phyloP scores from a whole-genome alignment of 2,329 filamentous ascomycete genomes.

The Ilyonectria sp. region DNA sequence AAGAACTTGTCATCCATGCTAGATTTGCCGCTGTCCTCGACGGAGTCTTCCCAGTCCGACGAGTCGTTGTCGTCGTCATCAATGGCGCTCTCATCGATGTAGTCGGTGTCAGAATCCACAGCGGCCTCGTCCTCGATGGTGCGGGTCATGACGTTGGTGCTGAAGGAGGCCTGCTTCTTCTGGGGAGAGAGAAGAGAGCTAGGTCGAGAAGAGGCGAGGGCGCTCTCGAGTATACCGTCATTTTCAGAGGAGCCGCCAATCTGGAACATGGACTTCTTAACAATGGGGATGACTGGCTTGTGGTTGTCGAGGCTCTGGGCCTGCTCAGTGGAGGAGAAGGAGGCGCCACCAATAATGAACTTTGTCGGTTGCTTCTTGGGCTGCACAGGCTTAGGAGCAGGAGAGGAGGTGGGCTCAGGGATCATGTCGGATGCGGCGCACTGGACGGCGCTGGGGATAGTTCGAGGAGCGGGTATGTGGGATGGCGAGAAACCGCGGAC shows the following conservation, averaged over 20 bases:
- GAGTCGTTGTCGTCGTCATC: slow-evolving; percentile 78
- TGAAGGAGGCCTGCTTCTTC: slow-evolving; percentile 89
- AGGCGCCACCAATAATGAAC: slow-evolving; percentile 80
- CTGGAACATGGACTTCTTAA: slow-evolving; percentile 64
- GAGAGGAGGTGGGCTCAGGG: slow-evolving; percentile 72
- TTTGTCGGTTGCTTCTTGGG: slow-evolving; percentile 73
- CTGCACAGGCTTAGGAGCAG: slow-evolving; percentile 76
- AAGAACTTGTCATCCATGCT: slow-evolving; percentile 89
- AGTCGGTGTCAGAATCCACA: slow-evolving; percentile 74
- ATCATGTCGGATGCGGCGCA: slow-evolving; percentile 69
- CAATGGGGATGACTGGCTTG: slow-evolving; percentile 48
- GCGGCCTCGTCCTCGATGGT: slow-evolving; percentile 72
- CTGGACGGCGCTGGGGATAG: slow-evolving; percentile 66
- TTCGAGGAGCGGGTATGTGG: no score
- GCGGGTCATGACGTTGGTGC: slow-evolving; percentile 79
- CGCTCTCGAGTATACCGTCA: slow-evolving; percentile 79
- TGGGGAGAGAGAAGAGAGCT: slow-evolving; percentile 58
- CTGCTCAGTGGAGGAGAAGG: slow-evolving; percentile 80
- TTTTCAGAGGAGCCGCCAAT: slow-evolving; percentile 79
- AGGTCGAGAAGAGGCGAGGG: slow-evolving; percentile 62
- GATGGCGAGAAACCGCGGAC: no score
- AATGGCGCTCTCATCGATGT: slow-evolving; percentile 87
- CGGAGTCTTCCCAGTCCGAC: slow-evolving; percentile 76
- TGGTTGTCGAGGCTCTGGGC: slow-evolving; percentile 65
- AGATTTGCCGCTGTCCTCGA: slow-evolving; percentile 86